Conservation (phyloP, 257 asterid genomes). For the Gentiana straminea region DNA sequence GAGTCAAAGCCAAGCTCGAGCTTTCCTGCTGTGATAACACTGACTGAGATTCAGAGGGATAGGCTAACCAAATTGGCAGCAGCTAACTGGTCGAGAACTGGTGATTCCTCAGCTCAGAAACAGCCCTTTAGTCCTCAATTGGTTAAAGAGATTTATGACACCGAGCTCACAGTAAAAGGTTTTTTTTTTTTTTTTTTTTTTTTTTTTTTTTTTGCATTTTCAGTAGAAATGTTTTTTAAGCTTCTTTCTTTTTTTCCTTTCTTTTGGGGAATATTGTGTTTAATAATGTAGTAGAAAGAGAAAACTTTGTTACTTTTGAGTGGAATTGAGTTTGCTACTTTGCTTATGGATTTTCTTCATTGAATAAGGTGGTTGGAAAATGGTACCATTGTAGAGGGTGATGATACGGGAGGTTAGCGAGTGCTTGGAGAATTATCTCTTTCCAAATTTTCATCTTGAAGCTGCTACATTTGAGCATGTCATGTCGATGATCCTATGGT, state of each 20-base stretch:
- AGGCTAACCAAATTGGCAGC: slow-evolving; percentile 72
- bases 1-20: slow-evolving; percentile 50
- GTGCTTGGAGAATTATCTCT: slow-evolving; percentile 89
- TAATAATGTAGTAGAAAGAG: too few species aligned
- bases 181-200: too few species aligned
- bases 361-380: slow-evolving; percentile 67
- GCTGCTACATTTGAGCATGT: slow-evolving; percentile 87
- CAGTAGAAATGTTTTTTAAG: not conserved
- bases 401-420: slow-evolving; percentile 98
- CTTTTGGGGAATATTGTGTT: not conserved
- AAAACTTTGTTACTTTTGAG: not conserved
- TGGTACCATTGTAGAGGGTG: slow-evolving; percentile 93
- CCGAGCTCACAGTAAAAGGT: slow-evolving; percentile 83
- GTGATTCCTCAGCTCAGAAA: slow-evolving; percentile 27
- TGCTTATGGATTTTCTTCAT: slow-evolving; percentile 6
- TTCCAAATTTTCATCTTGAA: slow-evolving; percentile 89
- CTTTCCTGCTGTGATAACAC: slow-evolving; percentile 65
- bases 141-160: slow-evolving; percentile 66
- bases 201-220: not conserved
- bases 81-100: slow-evolving; percentile 61
- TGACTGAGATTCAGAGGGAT: slow-evolving; percentile 86
- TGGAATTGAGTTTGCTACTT: too few species aligned
- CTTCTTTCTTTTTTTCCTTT: not conserved
- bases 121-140: slow-evolving; percentile 68
- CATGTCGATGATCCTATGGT: slow-evolving; percentile 97